Base-by-base conservation (phyloP, 192 early-diverging fungal species). In the Gonapodya prolifera region DNA sequence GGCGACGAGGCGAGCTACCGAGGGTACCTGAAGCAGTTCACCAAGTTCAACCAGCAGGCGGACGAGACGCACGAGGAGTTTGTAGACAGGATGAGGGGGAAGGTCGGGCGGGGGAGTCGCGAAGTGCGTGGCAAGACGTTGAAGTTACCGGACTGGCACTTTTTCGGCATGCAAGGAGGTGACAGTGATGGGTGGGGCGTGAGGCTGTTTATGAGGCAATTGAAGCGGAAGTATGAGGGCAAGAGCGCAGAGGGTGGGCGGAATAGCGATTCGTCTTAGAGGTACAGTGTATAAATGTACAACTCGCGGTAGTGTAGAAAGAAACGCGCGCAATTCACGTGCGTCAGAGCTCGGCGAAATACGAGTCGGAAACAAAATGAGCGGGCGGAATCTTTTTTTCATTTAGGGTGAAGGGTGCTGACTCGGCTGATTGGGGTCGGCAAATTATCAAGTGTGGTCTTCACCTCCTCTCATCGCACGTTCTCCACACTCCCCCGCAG, bases 1-100 rank as follows among this genome's bases (percentile, higher is more conserved):
- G 82, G 82, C 16, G 82, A 83, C 34, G 82, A 83, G 77, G 82
- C 82, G 30, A 35, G 34, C 33, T 83, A 82, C 70, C 2, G 35
- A n/a, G 82, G 82, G 0, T 81, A 81, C 36, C 30, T 83, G 28
- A 34, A 69, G 13, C 34, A 71, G 78, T 79, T 82, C 73, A 29
- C 81, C 23, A 77, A 78, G 69, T 81, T 82, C 71, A 79, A 79
- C 71, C 71, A 18, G 31, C 28, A 73, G 28, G 8, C 18, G 2
- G 32, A 73, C 71, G 71, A 30, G 8, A 73, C 45, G 45, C 45
- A 61, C 45, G 45, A 61, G 45, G 45, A 61, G 8, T 61, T 61
- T 61, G 23, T 61, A 61, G 45, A 61, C 23, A 8, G 45, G 45
- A 61, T 61, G 23, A 8, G 45, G 8, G 45, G 45, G 45, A 61